Conservation (phyloP, 129 eudicot genomes). For the Centrapalus pauciflorus region DNA sequence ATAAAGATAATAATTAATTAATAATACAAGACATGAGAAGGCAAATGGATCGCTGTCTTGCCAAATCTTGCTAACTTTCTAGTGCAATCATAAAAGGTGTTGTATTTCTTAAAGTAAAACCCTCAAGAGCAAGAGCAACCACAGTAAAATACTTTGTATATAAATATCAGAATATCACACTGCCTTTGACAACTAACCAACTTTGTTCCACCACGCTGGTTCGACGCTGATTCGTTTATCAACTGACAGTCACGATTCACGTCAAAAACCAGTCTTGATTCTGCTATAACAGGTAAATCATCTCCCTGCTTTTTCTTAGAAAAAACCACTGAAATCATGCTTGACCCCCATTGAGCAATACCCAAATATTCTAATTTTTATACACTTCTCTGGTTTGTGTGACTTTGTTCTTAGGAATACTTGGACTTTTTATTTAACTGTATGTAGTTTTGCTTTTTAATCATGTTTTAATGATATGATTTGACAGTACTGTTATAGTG, state of each 20-base stretch:
- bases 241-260: slow-evolving; percentile 13
- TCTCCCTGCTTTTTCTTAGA: not conserved
- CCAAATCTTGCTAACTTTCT: slow-evolving; percentile 24
- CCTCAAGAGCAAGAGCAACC: slow-evolving; percentile 16
- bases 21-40: not conserved
- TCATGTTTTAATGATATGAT: not conserved
- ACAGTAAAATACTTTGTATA: slow-evolving; percentile 11
- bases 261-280: slow-evolving; percentile 8
- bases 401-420: not conserved
- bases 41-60: slow-evolving; percentile 3
- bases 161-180: slow-evolving; percentile 11
- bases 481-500: not conserved
- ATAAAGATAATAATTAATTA: not conserved
- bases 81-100: slow-evolving; percentile 20
- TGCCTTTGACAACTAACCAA: slow-evolving; percentile 35
- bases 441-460: not conserved
- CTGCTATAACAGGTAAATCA: slow-evolving; percentile 26
- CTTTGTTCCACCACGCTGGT: slow-evolving; percentile 30
- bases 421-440: not conserved
- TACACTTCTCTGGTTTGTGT: too few species aligned
- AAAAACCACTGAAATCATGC: too few species aligned
- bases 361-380: too few species aligned
- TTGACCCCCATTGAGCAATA: too few species aligned
- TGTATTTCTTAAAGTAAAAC: slow-evolving; percentile 18
- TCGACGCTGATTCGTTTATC: slow-evolving; percentile 15